Evolutionary conservation across 495 filamentous ascomycete genomes (phyloP).

Genomic region (Tuber brumale): DNA sequence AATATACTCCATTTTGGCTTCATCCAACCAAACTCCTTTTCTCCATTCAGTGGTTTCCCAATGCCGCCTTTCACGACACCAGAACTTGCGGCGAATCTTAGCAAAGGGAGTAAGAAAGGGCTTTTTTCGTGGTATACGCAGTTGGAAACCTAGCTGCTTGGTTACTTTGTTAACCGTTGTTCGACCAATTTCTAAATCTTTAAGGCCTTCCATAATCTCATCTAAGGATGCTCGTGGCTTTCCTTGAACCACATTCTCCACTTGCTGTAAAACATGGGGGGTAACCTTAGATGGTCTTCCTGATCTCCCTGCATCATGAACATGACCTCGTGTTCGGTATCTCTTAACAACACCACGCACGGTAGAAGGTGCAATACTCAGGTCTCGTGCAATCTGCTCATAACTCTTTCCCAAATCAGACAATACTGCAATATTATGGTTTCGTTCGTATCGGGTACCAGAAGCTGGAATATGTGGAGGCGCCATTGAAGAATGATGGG

Average conservation of each 20-base stretch:
- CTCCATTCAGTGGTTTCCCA: too few species aligned
- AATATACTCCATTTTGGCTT: too few species aligned
- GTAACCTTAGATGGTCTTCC: background rate
- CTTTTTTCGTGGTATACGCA: too few species aligned
- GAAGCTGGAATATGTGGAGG: background rate
- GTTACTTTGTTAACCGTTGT: background rate
- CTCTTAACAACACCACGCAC: background rate
- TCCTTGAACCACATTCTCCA: background rate
- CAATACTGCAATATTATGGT: background rate
- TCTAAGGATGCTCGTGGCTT: background rate
- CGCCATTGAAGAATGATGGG: background rate
- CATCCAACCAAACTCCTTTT: too few species aligned
- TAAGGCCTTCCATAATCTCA: background rate
- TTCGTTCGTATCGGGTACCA: background rate
- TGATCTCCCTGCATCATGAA: background rate
- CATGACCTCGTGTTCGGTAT: background rate
- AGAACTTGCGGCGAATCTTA: too few species aligned
- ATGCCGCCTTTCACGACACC: too few species aligned
- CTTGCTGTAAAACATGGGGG: background rate
- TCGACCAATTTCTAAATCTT: background rate
- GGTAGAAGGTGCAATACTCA: background rate
- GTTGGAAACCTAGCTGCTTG: background rate
- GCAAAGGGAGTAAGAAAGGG: too few species aligned
- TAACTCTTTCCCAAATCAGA: background rate
- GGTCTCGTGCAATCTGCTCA: background rate